A percentile compares a stretch with the other conserved stretches of the same genome.
phyloP scores from a whole-genome alignment of 2,329 filamentous ascomycete genomes.

The Coccinonectria pachysandricola region DNA sequence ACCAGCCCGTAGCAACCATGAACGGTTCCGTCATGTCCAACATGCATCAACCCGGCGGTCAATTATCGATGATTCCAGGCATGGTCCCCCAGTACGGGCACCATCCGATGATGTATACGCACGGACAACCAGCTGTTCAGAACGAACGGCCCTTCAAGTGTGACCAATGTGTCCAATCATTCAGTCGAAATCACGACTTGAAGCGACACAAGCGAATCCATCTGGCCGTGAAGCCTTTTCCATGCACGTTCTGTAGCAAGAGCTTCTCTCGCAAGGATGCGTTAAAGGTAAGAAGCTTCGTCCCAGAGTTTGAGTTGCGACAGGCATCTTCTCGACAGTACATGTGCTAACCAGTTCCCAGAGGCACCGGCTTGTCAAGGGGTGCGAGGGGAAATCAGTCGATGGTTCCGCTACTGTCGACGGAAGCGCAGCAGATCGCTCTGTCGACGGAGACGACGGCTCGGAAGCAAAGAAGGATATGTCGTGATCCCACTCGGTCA shows the following conservation, averaged over 20 bases:
- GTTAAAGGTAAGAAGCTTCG: conserved; percentile 61
- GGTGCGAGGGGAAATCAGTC: conserved; percentile 36
- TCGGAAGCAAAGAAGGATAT: conserved; percentile 13
- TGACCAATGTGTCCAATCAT: conserved; percentile 82
- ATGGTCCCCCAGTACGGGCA: conserved; percentile 48
- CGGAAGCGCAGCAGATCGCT: conserved; percentile 11
- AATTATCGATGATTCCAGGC: conserved; percentile 58
- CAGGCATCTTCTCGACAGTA: neutral
- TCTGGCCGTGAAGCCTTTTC: conserved; percentile 89
- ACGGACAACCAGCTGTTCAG: conserved; percentile 35
- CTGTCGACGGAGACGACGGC: conserved; percentile 16
- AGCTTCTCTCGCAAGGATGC: conserved; percentile 96
- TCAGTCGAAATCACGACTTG: conserved; percentile 92
- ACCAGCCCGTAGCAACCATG: conserved; percentile 49
- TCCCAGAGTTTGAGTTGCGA: neutral
- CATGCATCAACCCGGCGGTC: conserved; percentile 60
- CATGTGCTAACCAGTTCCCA: conserved; percentile 21
- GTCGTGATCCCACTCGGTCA: no score
- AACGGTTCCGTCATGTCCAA: conserved; percentile 66
- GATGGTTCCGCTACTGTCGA: conserved; percentile 16
- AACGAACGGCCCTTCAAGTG: conserved; percentile 91
- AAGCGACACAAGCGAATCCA: conserved; percentile 96
- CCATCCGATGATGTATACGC: conserved; percentile 51
- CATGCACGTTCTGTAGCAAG: conserved; percentile 85
- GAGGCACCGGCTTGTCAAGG: conserved; percentile 55